Percentiles rank a stretch among this genome's conserved stretches.
Conservation (phyloP, 495 filamentous ascomycete genomes). For the Penicillium manginii region DNA sequence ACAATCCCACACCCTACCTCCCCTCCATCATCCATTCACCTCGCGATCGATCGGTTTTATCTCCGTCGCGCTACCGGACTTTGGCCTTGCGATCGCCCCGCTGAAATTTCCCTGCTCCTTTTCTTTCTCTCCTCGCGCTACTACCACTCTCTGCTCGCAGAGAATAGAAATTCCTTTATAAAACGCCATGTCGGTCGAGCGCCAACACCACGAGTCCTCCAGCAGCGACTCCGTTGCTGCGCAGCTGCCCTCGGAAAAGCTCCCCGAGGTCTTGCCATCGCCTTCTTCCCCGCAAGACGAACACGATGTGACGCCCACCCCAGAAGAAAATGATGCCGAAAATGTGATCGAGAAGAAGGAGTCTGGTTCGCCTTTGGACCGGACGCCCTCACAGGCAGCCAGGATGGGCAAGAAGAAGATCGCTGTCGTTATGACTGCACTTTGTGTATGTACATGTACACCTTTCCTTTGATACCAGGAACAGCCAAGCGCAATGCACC, state of each 20-base stretch:
- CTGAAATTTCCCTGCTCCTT: constrained; percentile 11
- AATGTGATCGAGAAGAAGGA: constrained; percentile 25
- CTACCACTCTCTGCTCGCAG: no score
- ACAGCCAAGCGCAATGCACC: background rate
- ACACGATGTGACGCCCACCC: background rate
- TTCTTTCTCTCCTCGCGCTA: background rate
- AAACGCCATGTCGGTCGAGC: constrained; percentile 21
- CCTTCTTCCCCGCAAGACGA: constrained; percentile 8
- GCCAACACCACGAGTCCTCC: constrained; percentile 16
- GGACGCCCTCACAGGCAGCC: constrained; percentile 42
- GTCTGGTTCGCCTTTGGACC: constrained; percentile 35
- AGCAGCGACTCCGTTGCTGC: constrained; percentile 25
- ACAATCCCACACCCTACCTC: background rate
- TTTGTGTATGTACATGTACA: constrained; percentile 53
- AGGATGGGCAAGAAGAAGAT: constrained; percentile 54
- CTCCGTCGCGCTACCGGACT: constrained; percentile 15
- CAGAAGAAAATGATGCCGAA: constrained; percentile 19
- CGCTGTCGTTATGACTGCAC: constrained; percentile 51
- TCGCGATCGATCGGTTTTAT: constrained; percentile 18
- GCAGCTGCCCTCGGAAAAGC: constrained; percentile 14
- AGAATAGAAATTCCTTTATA: no score
- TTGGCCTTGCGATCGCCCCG: constrained; percentile 1
- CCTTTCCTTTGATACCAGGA: background rate
- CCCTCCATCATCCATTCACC: background rate
- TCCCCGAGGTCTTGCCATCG: no score